These are phyloP conservation scores for Castanea crenata DNA, from an alignment of 306 rosid genomes.

Conservation along the genomic window DNA sequence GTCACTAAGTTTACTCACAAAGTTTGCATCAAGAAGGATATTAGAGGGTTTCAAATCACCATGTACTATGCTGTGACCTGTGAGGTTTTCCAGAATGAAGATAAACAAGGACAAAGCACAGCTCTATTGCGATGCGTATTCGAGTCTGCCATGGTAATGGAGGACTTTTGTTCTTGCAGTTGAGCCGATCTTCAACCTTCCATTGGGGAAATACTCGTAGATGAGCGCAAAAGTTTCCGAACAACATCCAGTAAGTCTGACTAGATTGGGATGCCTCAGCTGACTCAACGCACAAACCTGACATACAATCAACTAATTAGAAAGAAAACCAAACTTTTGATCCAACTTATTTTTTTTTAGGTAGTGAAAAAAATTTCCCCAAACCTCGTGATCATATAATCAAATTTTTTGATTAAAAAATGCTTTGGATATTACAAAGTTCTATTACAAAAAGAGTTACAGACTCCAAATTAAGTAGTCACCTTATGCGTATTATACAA, in stretches of 20 bases:
- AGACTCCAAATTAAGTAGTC: too few relatives aligned
- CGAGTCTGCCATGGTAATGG: constrained; percentile 58
- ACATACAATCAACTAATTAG: too few relatives aligned
- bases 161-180: constrained; percentile 41
- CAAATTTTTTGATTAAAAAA: too few relatives aligned
- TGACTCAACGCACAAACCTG: too few relatives aligned
- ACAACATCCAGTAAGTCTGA: constrained; percentile 50
- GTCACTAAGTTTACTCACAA: constrained; percentile 53
- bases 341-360: too few relatives aligned
- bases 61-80: constrained; percentile 41
- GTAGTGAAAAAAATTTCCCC: constrained; percentile 20
- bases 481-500: too few relatives aligned
- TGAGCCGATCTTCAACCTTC: constrained; percentile 54
- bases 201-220: constrained; percentile 56
- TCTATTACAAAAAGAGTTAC: too few relatives aligned
- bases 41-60: constrained; percentile 59
- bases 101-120: constrained; percentile 50
- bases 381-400: too few relatives aligned
- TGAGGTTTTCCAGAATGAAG: constrained; percentile 52
- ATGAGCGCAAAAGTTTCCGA: constrained; percentile 42
- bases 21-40: constrained; percentile 41
- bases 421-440: too few relatives aligned
- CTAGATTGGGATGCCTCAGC: constrained; percentile 47
- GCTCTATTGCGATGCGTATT: constrained; percentile 39
- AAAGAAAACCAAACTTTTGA: too few relatives aligned